Evolutionary conservation across 2,329 filamentous ascomycete genomes (phyloP), one percentile per base, ranked within the genome.

Genomic region (Stachybotrys elegans): DNA sequence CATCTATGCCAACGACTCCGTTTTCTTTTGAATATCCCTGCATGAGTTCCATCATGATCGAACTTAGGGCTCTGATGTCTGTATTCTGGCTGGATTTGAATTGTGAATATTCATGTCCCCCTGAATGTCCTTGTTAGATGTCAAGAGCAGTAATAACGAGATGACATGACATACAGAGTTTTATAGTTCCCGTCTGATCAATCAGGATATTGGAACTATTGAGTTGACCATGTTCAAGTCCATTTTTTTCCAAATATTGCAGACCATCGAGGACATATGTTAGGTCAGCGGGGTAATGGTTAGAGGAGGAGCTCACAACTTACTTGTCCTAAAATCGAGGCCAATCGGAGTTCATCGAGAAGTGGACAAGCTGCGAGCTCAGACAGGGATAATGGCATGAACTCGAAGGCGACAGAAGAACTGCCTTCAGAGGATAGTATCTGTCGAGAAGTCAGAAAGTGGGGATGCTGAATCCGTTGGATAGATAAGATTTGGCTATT

Each of bases 151-250:
- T 14, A 29, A 29, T 29, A 14, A n/a, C 25, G 25, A 29, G 25
- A 14, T 29, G 25, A 29, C 8, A 29, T 40, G 21, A 42, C 37
- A 12, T 44, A 47, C 22, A 47, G 17, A 47, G 42, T 23, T 47
- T 47, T 13, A 47, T 31, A 16, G 35, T 44, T 29, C 42, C 31
- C 22, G 39, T 22, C 12, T 14, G 22, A 23, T 47, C 23, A 17
- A 47, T 29, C 20, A 47, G 31, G 9, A 47, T 44, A 42, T 44
- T 47, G 11, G 42, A 47, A 40, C 21, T 40, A 13, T 35, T 44
- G n/a, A 47, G 31, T 39, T 42, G 17, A 12, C 27, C 25, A 32
- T 47, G 38, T 20, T 47, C 37, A n/a, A 47, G 42, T 6, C 25
- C 19, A 7, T 44, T 47, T n/a, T 47, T 6, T 17, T 47, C 38